A percentile compares a stretch with the other conserved stretches of the same genome.
Conservation (phyloP, 2,329 filamentous ascomycete species). For the Exophiala sideris region DNA sequence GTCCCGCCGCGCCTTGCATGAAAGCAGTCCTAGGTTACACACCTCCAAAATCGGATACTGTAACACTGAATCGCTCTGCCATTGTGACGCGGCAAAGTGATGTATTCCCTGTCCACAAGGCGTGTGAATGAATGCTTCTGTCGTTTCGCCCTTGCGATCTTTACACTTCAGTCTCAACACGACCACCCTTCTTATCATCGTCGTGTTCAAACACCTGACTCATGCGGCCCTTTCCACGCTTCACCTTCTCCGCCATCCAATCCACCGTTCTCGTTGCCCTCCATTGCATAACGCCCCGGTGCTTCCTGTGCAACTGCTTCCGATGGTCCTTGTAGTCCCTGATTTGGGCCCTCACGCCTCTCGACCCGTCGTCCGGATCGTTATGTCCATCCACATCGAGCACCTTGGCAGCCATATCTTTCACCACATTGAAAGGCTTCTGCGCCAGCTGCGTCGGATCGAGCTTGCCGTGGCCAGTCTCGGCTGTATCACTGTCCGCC, state of each 20-base stretch:
- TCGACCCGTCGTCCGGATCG: slow-evolving; percentile 25
- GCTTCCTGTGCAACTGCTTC: slow-evolving; percentile 64
- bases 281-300: slow-evolving; percentile 74
- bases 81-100: too few relatives aligned
- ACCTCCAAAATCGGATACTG: too few relatives aligned
- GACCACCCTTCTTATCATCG: slow-evolving; percentile 49
- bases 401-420: slow-evolving; percentile 11
- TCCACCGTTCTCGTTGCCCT: slow-evolving; percentile 55
- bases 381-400: slow-evolving; percentile 24
- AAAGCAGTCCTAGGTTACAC: too few relatives aligned
- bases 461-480: slow-evolving; percentile 1
- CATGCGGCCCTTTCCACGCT: slow-evolving; percentile 47
- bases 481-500: slow-evolving; percentile 12
- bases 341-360: slow-evolving; percentile 40
- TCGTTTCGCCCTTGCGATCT: not conserved
- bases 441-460: slow-evolving; percentile 13
- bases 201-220: slow-evolving; percentile 54
- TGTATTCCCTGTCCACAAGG: too few relatives aligned
- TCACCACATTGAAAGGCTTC: slow-evolving; percentile 14
- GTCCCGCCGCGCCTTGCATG: too few relatives aligned
- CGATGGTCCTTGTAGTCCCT: slow-evolving; percentile 66
- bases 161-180: slow-evolving; percentile 68
- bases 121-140: too few relatives aligned
- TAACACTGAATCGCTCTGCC: too few relatives aligned
- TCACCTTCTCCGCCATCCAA: slow-evolving; percentile 59